These are phyloP conservation scores for Oryza officinalis DNA, from an alignment of 176 grass and related monocot species.

Conservation along the genomic window DNA sequence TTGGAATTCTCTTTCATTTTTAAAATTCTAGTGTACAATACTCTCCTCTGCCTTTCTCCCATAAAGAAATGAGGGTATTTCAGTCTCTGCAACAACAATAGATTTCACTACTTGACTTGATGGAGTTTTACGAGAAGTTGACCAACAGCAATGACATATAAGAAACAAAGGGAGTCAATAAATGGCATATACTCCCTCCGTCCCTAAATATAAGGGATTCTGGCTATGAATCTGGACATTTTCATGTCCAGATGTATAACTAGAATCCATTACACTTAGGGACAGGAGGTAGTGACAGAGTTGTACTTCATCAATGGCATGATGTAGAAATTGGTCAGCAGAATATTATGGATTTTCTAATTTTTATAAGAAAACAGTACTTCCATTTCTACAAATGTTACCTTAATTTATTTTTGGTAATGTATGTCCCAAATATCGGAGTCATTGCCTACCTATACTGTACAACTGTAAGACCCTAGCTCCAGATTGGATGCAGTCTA, in stretches of 20 bases:
- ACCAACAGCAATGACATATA: neutral
- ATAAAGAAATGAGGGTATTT: neutral
- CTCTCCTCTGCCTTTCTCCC: neutral
- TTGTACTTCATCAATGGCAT: neutral
- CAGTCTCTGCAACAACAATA: neutral
- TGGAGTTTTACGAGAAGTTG: no score
- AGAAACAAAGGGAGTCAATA: neutral
- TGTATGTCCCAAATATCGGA: neutral
- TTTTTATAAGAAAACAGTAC: neutral
- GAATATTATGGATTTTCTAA: neutral
- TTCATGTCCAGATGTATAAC: no score
- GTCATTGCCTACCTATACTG: neutral
- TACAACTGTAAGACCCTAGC: neutral
- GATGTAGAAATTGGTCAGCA: neutral
- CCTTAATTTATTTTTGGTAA: slow-evolving; percentile 12
- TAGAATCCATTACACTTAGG: no score
- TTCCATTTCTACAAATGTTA: neutral
- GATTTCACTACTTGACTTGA: neutral
- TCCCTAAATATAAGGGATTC: no score
- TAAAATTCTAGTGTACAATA: neutral
- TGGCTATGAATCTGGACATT: no score
- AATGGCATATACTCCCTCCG: neutral
- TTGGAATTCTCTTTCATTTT: neutral
- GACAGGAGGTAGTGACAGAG: neutral
- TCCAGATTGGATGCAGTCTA: neutral